phyloP scores from a whole-genome alignment of 2,329 filamentous ascomycete genomes.

The Penicillium brevicompactum region DNA sequence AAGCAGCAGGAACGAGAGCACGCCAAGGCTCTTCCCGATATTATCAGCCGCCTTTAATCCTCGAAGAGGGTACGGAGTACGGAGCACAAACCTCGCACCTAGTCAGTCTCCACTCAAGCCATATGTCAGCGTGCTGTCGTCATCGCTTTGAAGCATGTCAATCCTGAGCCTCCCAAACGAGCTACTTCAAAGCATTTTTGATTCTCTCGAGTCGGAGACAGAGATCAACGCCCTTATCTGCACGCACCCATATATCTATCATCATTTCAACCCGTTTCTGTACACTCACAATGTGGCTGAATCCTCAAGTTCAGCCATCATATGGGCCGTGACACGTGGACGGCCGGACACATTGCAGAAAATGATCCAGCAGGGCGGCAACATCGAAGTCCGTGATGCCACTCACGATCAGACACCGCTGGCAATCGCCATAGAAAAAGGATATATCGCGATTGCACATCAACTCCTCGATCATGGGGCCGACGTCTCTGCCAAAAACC shows the following conservation, averaged over 20 bases:
- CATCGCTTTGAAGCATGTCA: neutral
- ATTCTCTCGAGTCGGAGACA: neutral
- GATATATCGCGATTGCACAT: neutral
- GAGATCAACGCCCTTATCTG: constrained; percentile 14
- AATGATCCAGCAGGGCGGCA: neutral
- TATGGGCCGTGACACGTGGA: constrained; percentile 10
- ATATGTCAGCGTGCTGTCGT: neutral
- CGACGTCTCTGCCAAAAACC: neutral
- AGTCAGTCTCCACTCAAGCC: neutral
- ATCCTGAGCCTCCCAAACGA: neutral
- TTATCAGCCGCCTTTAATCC: neutral
- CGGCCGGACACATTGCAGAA: neutral
- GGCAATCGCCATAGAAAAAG: neutral
- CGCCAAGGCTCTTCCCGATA: neutral
- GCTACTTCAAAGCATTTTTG: neutral
- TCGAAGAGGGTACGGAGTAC: no score
- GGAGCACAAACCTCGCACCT: neutral
- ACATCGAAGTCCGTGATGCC: neutral
- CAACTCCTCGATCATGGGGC: neutral
- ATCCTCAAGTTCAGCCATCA: constrained; percentile 5
- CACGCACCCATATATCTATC: constrained; percentile 8
- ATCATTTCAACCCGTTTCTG: constrained; percentile 11
- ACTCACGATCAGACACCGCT: neutral
- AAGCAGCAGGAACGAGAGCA: neutral
- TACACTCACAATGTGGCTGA: constrained; percentile 10